Percentiles rank a stretch among this genome's conserved stretches.
Evolutionary conservation across 768 basidiomycete species (phyloP).

Genomic region (Gloeopeniophorella convolvens): DNA sequence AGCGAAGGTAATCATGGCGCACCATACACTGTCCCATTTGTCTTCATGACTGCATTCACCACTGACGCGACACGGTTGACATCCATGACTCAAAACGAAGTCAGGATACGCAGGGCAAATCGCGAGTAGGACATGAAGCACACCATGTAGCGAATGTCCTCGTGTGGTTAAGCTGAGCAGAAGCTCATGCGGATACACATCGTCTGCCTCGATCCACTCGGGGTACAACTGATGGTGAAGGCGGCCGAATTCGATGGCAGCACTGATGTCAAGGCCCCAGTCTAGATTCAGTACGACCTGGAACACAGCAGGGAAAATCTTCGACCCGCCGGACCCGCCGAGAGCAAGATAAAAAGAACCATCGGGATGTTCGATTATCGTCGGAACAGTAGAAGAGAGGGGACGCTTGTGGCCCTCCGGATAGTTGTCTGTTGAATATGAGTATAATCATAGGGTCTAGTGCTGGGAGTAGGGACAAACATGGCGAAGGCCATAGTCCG

Average conservation of each 20-base stretch:
- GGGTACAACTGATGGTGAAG: conserved; percentile 88
- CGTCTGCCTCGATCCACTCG: conserved; percentile 49
- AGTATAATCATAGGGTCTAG: conserved; percentile 1
- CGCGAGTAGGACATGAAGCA: conserved; percentile 16
- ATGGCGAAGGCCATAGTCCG: conserved; percentile 76
- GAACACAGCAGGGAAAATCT: conserved; percentile 74
- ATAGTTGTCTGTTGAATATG: conserved; percentile 63
- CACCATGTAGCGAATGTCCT: conserved; percentile 72
- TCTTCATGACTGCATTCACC: conserved; percentile 57
- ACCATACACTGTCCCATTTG: conserved; percentile 60
- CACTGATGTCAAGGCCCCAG: conserved; percentile 73
- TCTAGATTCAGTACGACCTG: conserved; percentile 77
- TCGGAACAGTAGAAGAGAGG: conserved; percentile 76
- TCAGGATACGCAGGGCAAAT: not conserved
- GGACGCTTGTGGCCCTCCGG: conserved; percentile 86
- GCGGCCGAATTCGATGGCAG: conserved; percentile 79
- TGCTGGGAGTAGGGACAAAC: conserved; percentile 25
- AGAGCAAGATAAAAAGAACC: conserved; percentile 67
- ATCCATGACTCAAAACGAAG: conserved; percentile 42
- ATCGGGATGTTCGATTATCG: conserved; percentile 70
- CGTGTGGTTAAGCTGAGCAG: conserved; percentile 47
- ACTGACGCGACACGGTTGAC: conserved; percentile 69
- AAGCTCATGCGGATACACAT: conserved; percentile 49
- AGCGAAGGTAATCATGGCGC: conserved; percentile 22
- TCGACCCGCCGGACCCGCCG: conserved; percentile 84